Evolutionary conservation across 352 stramenopile genomes (phyloP).

Genomic region (Pythium plurisporium): DNA sequence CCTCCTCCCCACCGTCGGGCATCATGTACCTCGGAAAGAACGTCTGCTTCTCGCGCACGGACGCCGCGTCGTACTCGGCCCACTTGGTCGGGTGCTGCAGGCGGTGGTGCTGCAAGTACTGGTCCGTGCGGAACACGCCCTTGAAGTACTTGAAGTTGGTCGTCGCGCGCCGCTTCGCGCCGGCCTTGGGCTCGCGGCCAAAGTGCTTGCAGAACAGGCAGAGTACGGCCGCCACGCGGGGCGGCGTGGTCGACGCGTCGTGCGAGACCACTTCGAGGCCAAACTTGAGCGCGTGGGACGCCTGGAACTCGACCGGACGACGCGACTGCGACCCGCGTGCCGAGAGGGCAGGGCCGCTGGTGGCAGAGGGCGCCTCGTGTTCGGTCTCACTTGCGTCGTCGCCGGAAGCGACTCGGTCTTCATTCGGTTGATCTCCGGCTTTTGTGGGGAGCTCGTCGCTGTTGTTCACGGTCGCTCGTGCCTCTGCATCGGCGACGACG

Average conservation of each 20-base stretch:
- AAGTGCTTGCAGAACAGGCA: constrained; percentile 69
- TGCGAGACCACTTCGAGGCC: constrained; percentile 43
- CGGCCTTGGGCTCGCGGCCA: constrained; percentile 46
- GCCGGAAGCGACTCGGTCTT: background rate
- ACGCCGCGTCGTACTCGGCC: constrained; percentile 37
- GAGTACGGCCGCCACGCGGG: constrained; percentile 42
- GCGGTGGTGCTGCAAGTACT: constrained; percentile 68
- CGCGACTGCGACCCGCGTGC: constrained; percentile 10
- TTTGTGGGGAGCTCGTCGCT: background rate
- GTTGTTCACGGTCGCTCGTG: too few species aligned
- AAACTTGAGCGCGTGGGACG: constrained; percentile 50
- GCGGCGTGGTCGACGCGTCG: constrained; percentile 31
- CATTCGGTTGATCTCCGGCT: background rate
- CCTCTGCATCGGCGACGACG: background rate
- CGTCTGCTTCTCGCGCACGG: constrained; percentile 34
- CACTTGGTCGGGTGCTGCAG: constrained; percentile 48
- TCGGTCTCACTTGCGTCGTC: background rate
- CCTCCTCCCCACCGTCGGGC: background rate
- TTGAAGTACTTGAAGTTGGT: constrained; percentile 72
- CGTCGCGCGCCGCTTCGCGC: constrained; percentile 49
- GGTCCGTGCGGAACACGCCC: constrained; percentile 57
- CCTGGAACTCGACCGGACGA: constrained; percentile 37
- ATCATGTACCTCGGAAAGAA: constrained; percentile 42
- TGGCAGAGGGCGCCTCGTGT: background rate
- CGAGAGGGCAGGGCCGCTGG: background rate